A percentile compares a stretch with the other conserved stretches of the same genome.
Evolutionary conservation across 352 stramenopile species (phyloP).

Genomic region (Globisporangium uncinulatum): DNA sequence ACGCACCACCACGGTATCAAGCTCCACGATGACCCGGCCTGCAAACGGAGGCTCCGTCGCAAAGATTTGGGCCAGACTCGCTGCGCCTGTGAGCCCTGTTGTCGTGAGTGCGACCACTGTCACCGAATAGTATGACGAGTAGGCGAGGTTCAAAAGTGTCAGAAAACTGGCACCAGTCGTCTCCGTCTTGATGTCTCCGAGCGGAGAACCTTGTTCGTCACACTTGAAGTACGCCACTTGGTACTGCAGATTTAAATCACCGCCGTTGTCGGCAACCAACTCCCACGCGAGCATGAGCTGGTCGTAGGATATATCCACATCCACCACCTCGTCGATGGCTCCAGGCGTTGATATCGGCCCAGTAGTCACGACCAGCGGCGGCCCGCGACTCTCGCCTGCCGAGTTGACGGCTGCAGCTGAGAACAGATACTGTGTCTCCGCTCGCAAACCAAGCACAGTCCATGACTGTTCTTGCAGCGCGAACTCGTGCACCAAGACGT

Average conservation of each 20-base stretch:
- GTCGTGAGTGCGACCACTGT: slow-evolving; percentile 24
- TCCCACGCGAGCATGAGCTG: slow-evolving; percentile 35
- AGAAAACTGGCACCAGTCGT: slow-evolving; percentile 7
- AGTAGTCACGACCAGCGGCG: slow-evolving; percentile 21
- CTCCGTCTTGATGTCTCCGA: slow-evolving; percentile 4
- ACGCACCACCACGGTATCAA: slow-evolving; percentile 12
- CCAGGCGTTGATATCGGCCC: slow-evolving; percentile 29
- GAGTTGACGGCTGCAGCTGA: slow-evolving; percentile 31
- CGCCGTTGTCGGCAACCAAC: slow-evolving; percentile 31
- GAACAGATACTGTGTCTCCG: slow-evolving; percentile 37
- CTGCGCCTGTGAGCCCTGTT: slow-evolving; percentile 22
- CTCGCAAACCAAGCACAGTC: slow-evolving; percentile 28
- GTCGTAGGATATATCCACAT: slow-evolving; percentile 25
- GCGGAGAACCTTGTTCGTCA: slow-evolving; percentile 11
- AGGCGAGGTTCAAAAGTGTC: slow-evolving; percentile 19
- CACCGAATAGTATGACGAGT: slow-evolving; percentile 34
- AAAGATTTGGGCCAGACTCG: slow-evolving; percentile 18
- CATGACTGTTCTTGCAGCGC: slow-evolving; percentile 4
- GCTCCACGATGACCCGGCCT: slow-evolving; percentile 24
- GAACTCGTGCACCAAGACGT: slow-evolving; percentile 20
- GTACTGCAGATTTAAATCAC: slow-evolving; percentile 36
- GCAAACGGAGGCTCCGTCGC: slow-evolving; percentile 26
- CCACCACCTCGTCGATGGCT: slow-evolving; percentile 17
- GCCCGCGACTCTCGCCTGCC: slow-evolving; percentile 19
- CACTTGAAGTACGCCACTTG: slow-evolving; percentile 35